Evolutionary conservation across 2,329 filamentous ascomycete species (phyloP).

Genomic region (Microcera coccophila): DNA sequence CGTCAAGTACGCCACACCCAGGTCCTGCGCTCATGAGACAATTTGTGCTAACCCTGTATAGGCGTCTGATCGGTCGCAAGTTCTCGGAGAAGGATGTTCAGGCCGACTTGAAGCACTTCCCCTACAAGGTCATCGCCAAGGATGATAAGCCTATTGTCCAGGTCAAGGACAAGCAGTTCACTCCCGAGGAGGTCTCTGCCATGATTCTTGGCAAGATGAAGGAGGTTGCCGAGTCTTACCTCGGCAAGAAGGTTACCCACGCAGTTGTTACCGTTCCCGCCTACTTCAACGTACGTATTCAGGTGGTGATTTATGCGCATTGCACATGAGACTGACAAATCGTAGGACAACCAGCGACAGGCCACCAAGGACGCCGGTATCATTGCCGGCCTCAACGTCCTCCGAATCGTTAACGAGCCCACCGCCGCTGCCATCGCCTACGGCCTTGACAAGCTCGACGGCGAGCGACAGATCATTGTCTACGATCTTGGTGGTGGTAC

Average conservation of each 20-base stretch:
- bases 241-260: slow-evolving; percentile 80
- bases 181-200: slow-evolving; percentile 74
- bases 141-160: slow-evolving; percentile 84
- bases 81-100: slow-evolving; percentile 82
- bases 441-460: slow-evolving; percentile 80
- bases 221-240: slow-evolving; percentile 73
- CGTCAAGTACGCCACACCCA: slow-evolving; percentile 66
- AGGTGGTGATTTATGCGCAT: not conserved
- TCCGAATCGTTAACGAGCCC: slow-evolving; percentile 95
- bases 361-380: slow-evolving; percentile 92
- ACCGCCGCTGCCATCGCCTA: slow-evolving; percentile 94
- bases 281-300: slow-evolving; percentile 73
- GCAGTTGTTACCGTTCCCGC: slow-evolving; percentile 91
- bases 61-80: slow-evolving; percentile 82
- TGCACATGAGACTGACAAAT: slow-evolving; percentile 19
- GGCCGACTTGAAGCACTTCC: slow-evolving; percentile 95
- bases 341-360: slow-evolving; percentile 82
- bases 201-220: slow-evolving; percentile 85
- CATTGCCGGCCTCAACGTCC: slow-evolving; percentile 90
- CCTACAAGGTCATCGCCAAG: slow-evolving; percentile 89
- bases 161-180: slow-evolving; percentile 71
- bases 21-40: not conserved
- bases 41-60: slow-evolving; percentile 17
- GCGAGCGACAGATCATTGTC: slow-evolving; percentile 84
- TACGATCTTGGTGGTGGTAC: slow-evolving; percentile 94